These are phyloP conservation scores for Hirsutella rhossiliensis DNA, from an alignment of 2,329 filamentous ascomycete species.

Conservation along the genomic window DNA sequence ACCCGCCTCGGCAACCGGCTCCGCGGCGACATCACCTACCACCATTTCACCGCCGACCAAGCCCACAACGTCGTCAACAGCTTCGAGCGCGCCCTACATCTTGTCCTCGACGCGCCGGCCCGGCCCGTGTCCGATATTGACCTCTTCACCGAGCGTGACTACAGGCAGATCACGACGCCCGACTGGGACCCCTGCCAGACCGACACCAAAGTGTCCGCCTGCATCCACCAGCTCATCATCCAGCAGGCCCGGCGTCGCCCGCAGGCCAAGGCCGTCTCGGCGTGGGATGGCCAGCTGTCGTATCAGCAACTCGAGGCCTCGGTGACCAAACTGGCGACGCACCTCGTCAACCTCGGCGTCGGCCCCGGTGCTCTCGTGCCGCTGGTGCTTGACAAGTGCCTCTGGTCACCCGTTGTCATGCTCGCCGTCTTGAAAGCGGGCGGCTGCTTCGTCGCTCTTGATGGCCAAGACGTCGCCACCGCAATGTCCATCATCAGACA, in stretches of 20 bases:
- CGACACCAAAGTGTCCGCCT: conserved; percentile 25
- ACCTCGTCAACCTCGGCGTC: conserved; percentile 39
- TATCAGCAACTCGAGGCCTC: conserved; percentile 26
- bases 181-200: conserved; percentile 29
- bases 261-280: conserved; percentile 26
- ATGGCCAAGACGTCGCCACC: conserved; percentile 28
- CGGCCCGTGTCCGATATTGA: conserved; percentile 32
- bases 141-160: conserved; percentile 38
- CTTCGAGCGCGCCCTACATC: conserved; percentile 38
- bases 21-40: conserved; percentile 30
- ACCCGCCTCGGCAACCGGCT: conserved; percentile 28
- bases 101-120: conserved; percentile 29
- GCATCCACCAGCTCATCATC: conserved; percentile 33
- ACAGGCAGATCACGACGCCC: conserved; percentile 40
- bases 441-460: conserved; percentile 37
- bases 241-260: conserved; percentile 25
- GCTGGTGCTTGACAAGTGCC: conserved; percentile 57
- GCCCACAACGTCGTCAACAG: conserved; percentile 35
- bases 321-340: conserved; percentile 24
- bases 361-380: conserved; percentile 45
- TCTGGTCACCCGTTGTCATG: conserved; percentile 56
- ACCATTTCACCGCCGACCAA: conserved; percentile 29
- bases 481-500: conserved; percentile 29
- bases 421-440: conserved; percentile 53
- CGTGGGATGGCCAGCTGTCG: conserved; percentile 32